Evolutionary conservation across 495 filamentous ascomycete genomes (phyloP), one percentile per base, ranked within the genome.

Genomic region (Tricharina praecox): DNA sequence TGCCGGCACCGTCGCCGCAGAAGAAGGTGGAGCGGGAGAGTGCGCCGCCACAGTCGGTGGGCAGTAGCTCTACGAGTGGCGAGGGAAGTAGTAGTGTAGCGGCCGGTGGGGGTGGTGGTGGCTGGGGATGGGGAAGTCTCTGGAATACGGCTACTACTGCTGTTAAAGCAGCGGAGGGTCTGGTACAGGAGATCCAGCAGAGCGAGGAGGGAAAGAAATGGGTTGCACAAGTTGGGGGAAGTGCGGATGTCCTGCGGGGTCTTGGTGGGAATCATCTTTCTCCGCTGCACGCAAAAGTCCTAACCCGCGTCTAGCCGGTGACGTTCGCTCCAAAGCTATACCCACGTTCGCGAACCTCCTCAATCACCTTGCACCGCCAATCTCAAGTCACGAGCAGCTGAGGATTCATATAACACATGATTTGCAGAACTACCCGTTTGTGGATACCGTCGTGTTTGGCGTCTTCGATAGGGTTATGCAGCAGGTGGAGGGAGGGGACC

Each of bases 371-470:
- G 92, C 90, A 2, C 92, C 90, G 33, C 90, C 90, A 8, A 99
- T 99, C 56, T 90, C 85, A 19, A 90, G 88, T 4, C 92, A 96
- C 65, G 90, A 99, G 67, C 83, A 90, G 43, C 82, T 99, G 7
- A 82, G 90, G 56, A 99, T 99, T 61, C 90, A 99, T 69, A 84
- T 92, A 48, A 94, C 92, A 16, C 92, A 96, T 67, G 86, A 95
- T 60, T 72, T 96, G 16, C 76, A 85, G 40, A 83, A 82, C 45
- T 99, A 99, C 64, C 90, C 92, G 7, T 85, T 82, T 32, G 76
- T 99, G 50, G 87, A 96, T 63, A 86, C 87, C 9, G 74, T 95
- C 23, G 84, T 96, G 58, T 87, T 94, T 64, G 71, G 72, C 25
- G 85, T 90, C 53, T 99, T 99, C 69, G 85, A 82, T 46, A 79